phyloP scores from a whole-genome alignment of 2,329 filamentous ascomycete genomes.

The Claviceps quebecensis region DNA sequence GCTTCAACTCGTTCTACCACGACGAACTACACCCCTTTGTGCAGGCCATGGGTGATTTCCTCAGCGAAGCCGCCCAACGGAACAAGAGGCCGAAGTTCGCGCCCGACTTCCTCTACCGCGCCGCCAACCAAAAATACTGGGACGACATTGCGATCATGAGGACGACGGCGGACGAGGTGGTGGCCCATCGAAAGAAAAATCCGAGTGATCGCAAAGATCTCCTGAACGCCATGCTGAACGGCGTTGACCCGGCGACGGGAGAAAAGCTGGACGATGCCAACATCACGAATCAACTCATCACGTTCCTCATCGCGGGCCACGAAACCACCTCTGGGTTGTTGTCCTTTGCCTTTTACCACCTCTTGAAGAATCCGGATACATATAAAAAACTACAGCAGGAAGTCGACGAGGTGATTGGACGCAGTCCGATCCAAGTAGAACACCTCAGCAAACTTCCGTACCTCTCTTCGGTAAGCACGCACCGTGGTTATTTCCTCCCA shows the following conservation, averaged over 20 bases:
- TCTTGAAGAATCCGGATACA: conserved; percentile 47
- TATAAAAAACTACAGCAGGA: conserved; percentile 51
- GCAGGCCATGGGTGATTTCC: conserved; percentile 49
- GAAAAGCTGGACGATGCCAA: conserved; percentile 46
- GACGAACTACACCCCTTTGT: conserved; percentile 59
- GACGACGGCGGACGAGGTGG: conserved; percentile 42
- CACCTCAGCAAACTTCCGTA: conserved; percentile 53
- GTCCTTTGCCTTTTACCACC: conserved; percentile 49
- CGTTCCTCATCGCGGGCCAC: conserved; percentile 57
- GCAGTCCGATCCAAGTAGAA: conserved; percentile 40
- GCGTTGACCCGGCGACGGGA: conserved; percentile 53
- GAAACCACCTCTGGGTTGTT: conserved; percentile 58
- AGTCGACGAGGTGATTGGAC: conserved; percentile 51
- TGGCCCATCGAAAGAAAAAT: conserved; percentile 41
- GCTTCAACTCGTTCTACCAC: conserved; percentile 63
- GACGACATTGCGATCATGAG: conserved; percentile 41
- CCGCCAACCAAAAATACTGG: conserved; percentile 35
- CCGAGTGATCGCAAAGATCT: conserved; percentile 49
- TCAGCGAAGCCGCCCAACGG: conserved; percentile 41
- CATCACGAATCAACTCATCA: conserved; percentile 58
- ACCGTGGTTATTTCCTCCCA: not conserved
- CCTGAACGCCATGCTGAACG: conserved; percentile 54
- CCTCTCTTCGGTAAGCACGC: conserved; percentile 36
- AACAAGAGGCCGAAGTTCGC: conserved; percentile 30
- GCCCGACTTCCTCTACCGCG: conserved; percentile 34